phyloP scores from a whole-genome alignment of 805 yeast species.

The Monosporozyma solicola region DNA sequence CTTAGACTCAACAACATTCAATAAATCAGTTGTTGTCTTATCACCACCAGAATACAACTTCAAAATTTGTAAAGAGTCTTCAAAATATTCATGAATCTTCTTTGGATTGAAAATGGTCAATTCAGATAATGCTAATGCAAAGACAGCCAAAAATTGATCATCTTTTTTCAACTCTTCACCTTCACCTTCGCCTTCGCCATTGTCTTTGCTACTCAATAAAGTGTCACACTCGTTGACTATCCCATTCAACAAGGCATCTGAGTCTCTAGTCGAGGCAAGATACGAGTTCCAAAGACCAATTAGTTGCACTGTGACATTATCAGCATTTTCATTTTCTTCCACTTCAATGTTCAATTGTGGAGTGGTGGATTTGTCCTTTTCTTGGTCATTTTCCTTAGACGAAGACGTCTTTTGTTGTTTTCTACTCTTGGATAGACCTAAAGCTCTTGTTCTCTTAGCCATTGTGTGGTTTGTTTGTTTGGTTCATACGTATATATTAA shows the following conservation, averaged over 20 bases:
- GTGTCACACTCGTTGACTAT: constrained; percentile 90
- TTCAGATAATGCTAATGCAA: constrained; percentile 63
- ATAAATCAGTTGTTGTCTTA: constrained; percentile 27
- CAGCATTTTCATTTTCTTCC: constrained; percentile 58
- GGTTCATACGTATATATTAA: too few species aligned
- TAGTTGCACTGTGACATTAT: constrained; percentile 73
- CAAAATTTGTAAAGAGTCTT: constrained; percentile 60
- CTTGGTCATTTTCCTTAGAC: constrained; percentile 6
- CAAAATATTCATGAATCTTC: constrained; percentile 34
- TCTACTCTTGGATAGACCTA: constrained; percentile 53
- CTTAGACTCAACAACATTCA: constrained; percentile 46
- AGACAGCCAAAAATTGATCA: constrained; percentile 58
- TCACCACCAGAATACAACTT: constrained; percentile 44
- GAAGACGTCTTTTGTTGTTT: constrained; percentile 16
- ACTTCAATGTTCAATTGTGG: constrained; percentile 56
- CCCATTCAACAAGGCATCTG: constrained; percentile 65
- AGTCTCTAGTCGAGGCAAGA: constrained; percentile 45
- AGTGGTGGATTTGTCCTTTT: constrained; percentile 5
- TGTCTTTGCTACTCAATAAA: constrained; percentile 32
- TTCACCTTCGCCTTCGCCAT: too few species aligned
- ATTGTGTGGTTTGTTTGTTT: constrained; percentile 18
- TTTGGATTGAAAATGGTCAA: constrained; percentile 45
- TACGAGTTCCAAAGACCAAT: constrained; percentile 65
- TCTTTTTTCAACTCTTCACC: constrained; percentile 15
- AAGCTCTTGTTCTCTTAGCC: constrained; percentile 49